Base-by-base conservation (phyloP, 1,284 basidiomycete genomes). In the Coniophora puteana region DNA sequence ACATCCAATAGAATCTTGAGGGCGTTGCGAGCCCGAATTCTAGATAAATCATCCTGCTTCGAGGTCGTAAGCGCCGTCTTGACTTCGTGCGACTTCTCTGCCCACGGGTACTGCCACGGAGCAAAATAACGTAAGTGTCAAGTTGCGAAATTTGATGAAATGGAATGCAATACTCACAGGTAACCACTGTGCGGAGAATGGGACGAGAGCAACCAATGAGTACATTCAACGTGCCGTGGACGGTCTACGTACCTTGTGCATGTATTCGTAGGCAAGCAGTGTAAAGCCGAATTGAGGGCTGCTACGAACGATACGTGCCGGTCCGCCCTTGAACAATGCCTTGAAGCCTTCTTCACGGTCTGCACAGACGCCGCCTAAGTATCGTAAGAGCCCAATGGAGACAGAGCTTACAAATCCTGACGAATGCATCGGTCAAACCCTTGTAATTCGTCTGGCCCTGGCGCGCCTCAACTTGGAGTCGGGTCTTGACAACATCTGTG, bases 401-500 rank as follows among this genome's bases (percentile, higher is more conserved):
- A 30, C 26, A 42, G 24, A 35, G 65, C 76, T 59, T 59, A 84
- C 88, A 83, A 50, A 99, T 98, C 63, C 89, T 96, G 38, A 76
- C 69, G 56, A 96, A 92, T 20, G 92, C 94, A 66, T 99, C 93
- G 12, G 71, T 62, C 35, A 97, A 69, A 36, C 96, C 95, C 63
- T 89, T 92, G 72, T 99, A 99, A 46, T 86, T 73, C 4, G 92
- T 90, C 64, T 99, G 83, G 13, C 95, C 96, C 53, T 89, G 87
- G 48, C 87, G 78, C 25, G 93, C 88, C 65, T 99, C 96, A n/a
- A 93, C 86, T 63, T 99, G 96, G 49, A 99, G 71, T 43, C 95
- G 83, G n/a, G 95, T 99, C 78, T 99, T 99, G 63, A 98, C 91
- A 45, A 99, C 96, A 65, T 99, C 95, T 82, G 65, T 23, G 53